A percentile compares a stretch with the other conserved stretches of the same genome.
Evolutionary conservation across 2,329 filamentous ascomycete species (phyloP).

Genomic region (Pseudogymnoascus sp.): DNA sequence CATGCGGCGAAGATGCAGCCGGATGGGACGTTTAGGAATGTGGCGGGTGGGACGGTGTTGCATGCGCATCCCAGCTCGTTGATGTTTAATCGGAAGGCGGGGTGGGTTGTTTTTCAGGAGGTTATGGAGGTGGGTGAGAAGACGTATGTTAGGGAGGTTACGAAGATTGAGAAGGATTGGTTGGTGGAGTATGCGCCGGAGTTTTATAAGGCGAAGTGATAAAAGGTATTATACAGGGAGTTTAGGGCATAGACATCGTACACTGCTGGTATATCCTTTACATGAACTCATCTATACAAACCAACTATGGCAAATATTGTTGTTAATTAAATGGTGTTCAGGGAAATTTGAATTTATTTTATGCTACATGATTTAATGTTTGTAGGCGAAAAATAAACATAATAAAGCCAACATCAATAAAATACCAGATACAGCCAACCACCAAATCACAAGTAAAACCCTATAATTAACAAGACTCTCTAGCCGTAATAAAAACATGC

Average conservation of each 20-base stretch:
- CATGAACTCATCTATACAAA: background rate
- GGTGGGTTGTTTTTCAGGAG: conserved; percentile 95
- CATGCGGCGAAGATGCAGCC: conserved; percentile 91
- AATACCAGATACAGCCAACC: background rate
- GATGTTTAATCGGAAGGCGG: conserved; percentile 93
- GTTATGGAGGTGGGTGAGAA: conserved; percentile 84
- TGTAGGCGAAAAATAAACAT: background rate
- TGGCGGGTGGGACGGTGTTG: conserved; percentile 71
- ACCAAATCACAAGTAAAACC: background rate
- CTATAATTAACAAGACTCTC: too few relatives aligned
- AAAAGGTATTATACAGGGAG: too few relatives aligned
- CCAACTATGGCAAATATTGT: background rate
- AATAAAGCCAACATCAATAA: background rate
- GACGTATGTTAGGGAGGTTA: conserved; percentile 84
- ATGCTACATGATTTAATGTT: background rate
- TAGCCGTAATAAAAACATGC: too few relatives aligned
- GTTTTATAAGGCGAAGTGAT: conserved; percentile 51
- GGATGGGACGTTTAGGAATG: conserved; percentile 81
- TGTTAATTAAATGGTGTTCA: background rate
- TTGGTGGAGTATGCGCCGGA: conserved; percentile 80
- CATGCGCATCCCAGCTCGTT: conserved; percentile 87
- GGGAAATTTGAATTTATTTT: background rate
- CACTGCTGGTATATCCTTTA: too few relatives aligned
- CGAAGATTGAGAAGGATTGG: conserved; percentile 92
- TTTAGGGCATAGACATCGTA: too few relatives aligned